Evolutionary conservation across 1,139 yeast genomes (phyloP).

Genomic region (Candida gigantensis): DNA sequence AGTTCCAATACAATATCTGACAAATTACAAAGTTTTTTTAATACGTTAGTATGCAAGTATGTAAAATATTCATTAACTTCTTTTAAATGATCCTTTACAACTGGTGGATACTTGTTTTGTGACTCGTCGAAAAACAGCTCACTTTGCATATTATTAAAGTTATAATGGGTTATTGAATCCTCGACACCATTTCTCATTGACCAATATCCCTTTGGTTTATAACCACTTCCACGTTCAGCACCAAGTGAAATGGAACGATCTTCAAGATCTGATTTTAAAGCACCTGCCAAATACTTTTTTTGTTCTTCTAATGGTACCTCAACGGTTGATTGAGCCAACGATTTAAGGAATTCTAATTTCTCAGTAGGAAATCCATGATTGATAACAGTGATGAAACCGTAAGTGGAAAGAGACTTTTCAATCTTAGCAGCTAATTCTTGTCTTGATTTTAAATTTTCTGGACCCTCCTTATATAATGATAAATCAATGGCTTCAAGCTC

Average conservation of each 20-base stretch:
- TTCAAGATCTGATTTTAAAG: conserved; percentile 31
- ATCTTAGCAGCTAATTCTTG: conserved; percentile 31
- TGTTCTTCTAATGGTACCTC: conserved; percentile 46
- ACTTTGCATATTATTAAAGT: conserved; percentile 27
- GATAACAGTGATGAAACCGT: conserved; percentile 46
- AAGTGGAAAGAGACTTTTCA: conserved; percentile 38
- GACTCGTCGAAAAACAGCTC: conserved; percentile 22
- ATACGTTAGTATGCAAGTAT: conserved; percentile 23
- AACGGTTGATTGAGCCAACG: conserved; percentile 38
- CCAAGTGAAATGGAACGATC: conserved; percentile 30
- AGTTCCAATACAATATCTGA: conserved; percentile 33
- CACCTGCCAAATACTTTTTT: conserved; percentile 34
- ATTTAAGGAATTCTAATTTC: conserved; percentile 30
- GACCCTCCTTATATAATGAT: conserved; percentile 35
- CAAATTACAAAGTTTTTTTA: conserved; percentile 26
- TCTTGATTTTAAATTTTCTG: conserved; percentile 26
- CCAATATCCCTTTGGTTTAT: conserved; percentile 34
- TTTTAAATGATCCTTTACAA: conserved; percentile 26
- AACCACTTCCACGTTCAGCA: conserved; percentile 32
- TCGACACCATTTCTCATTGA: conserved; percentile 32
- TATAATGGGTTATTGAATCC: conserved; percentile 31
- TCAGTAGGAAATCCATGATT: conserved; percentile 37
- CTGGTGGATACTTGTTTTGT: conserved; percentile 28
- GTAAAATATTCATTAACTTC: conserved; percentile 30
- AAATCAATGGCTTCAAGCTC: conserved; percentile 40